Evolutionary conservation across 345 rosid genomes (phyloP), one percentile per base, ranked within the genome.

Genomic region (Gossypium rotundifolium): DNA sequence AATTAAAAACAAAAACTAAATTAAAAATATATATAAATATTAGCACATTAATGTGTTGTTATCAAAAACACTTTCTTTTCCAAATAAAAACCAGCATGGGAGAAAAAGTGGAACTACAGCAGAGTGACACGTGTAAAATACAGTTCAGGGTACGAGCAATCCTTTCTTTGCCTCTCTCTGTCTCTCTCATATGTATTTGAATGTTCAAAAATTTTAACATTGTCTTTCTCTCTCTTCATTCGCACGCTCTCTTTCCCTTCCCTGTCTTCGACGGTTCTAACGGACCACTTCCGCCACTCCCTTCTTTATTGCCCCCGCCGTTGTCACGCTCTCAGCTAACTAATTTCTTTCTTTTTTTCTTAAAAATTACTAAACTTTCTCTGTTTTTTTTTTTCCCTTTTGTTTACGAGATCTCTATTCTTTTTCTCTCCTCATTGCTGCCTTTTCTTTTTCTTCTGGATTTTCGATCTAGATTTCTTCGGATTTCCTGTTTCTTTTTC

Each of bases 171-270:
- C 45, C n/a, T 11, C 64, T 60, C 9, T 22, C 16, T 20, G 49
- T 76, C 70, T 71, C 85, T 7, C 80, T 71, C 73, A 58, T 17
- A 57, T 13, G 42, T 75, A 53, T 74, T 89, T 88, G 94, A 93
- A 64, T 9, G 49, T 64, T 64, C 49, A 40, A 64, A 60, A 40
- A 65, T 65, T 44, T 20, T 3, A 53, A 51, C 53, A 22, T 40
- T 9, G 1, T 11, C 10, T 42, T 58, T 74, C 75, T 67, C 77
- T 54, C n/a, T 11, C 9, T n/a, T 9, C 57, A 46, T 38, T 62
- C 69, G 20, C 72, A 9, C 75, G 11, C 40, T 29, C 42, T 46
- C 67, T 55, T 27, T 74, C 46, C 52, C 71, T 48, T 27, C 74
- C 46, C 52, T 8, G 18, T 66, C 53, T 66, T 46, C 20, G 71